Evolutionary conservation across 2,329 filamentous ascomycete genomes (phyloP).

Genomic region (Fusarium subtropicale): DNA sequence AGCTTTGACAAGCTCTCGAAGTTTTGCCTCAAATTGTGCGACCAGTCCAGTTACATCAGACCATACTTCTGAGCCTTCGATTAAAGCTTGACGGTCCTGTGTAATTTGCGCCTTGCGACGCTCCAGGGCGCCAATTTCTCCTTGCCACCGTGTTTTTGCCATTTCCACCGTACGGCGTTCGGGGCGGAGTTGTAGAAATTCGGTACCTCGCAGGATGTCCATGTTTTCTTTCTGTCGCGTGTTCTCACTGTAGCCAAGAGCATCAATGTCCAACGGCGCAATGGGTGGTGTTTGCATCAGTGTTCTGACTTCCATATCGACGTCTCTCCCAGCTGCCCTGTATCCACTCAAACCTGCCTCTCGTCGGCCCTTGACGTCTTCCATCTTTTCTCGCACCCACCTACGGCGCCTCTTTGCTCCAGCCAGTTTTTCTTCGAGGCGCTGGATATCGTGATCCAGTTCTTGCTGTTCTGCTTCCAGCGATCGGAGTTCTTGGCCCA

Average conservation of each 20-base stretch:
- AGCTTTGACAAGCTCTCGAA: constrained; percentile 66
- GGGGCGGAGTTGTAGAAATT: constrained; percentile 70
- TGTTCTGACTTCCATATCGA: constrained; percentile 70
- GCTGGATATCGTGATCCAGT: constrained; percentile 72
- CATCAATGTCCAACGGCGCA: constrained; percentile 62
- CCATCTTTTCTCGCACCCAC: constrained; percentile 69
- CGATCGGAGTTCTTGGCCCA: constrained; percentile 69
- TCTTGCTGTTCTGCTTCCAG: constrained; percentile 66
- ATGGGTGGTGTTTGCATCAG: constrained; percentile 70
- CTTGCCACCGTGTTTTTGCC: constrained; percentile 77
- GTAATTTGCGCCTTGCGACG: constrained; percentile 67
- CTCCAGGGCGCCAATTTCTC: constrained; percentile 68
- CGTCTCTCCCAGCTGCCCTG: constrained; percentile 71
- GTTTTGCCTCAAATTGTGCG: constrained; percentile 71
- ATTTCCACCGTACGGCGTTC: constrained; percentile 76
- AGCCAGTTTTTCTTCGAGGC: constrained; percentile 72
- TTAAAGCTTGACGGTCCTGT: constrained; percentile 72
- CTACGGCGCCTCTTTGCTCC: constrained; percentile 70
- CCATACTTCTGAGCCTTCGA: constrained; percentile 76
- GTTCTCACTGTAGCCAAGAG: constrained; percentile 47
- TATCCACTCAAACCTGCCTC: constrained; percentile 81
- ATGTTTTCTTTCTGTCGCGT: constrained; percentile 27
- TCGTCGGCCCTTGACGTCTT: constrained; percentile 71
- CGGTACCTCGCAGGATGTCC: constrained; percentile 56
- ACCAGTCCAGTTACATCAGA: constrained; percentile 69